These are phyloP conservation scores for Musa troglodytarum DNA, from an alignment of 176 grass and related monocot species.

Conservation along the genomic window DNA sequence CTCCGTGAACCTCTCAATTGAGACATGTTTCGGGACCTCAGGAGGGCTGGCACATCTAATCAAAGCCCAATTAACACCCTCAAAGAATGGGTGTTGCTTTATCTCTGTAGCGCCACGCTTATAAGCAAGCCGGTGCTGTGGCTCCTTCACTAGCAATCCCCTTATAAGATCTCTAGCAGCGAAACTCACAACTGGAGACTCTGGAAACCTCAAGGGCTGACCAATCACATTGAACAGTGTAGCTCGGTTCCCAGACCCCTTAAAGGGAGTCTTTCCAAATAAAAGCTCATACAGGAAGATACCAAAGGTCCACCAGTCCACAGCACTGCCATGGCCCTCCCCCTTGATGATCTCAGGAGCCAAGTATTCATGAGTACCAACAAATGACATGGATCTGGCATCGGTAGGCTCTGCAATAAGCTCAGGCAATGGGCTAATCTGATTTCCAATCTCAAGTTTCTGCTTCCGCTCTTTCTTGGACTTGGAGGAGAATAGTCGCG, in stretches of 20 bases:
- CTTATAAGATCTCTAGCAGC: conserved; percentile 4
- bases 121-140: conserved; percentile 8
- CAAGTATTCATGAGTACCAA: conserved; percentile 10
- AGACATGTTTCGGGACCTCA: neutral
- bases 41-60: conserved; percentile 14
- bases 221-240: conserved; percentile 8
- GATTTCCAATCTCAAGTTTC: conserved; percentile 5
- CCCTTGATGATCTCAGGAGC: conserved; percentile 13
- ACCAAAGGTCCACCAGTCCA: conserved; percentile 12
- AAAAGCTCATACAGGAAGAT: conserved; percentile 15
- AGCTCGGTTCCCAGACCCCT: conserved; percentile 6
- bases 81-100: conserved; percentile 13
- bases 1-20: neutral
- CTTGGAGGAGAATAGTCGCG: conserved; percentile 5
- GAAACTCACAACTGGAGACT: conserved; percentile 4
- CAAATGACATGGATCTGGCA: conserved; percentile 8
- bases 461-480: neutral
- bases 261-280: conserved; percentile 11
- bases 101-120: conserved; percentile 3
- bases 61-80: conserved; percentile 9
- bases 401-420: conserved; percentile 5
- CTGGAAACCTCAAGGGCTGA: conserved; percentile 14
- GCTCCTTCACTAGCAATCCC: conserved; percentile 13
- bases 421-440: conserved; percentile 8
- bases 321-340: conserved; percentile 14